Evolutionary conservation across 306 rosid genomes (phyloP).

Genomic region (Prunus kanzakura): DNA sequence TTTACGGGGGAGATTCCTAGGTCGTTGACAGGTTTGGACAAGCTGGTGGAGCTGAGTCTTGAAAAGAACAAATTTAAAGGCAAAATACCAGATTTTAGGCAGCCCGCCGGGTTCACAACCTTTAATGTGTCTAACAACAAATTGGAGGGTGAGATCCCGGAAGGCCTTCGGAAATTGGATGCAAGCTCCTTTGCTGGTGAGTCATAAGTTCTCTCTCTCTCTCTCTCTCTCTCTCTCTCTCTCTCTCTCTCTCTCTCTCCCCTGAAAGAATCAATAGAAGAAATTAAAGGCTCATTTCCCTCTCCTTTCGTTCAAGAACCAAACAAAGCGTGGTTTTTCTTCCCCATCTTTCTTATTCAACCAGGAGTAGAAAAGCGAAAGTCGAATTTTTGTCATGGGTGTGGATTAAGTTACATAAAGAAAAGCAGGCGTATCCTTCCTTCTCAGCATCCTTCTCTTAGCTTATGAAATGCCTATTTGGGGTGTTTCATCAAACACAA

Average conservation of each 20-base stretch:
- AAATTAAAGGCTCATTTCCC: no score
- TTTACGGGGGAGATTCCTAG: slow-evolving; percentile 57
- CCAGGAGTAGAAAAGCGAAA: neutral
- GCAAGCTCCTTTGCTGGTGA: slow-evolving; percentile 56
- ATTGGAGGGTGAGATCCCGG: slow-evolving; percentile 62
- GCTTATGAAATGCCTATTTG: no score
- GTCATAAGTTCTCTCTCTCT: neutral
- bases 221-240: neutral
- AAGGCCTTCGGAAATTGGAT: slow-evolving; percentile 14
- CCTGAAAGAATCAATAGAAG: no score
- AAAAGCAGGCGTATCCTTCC: neutral
- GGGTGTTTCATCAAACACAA: no score
- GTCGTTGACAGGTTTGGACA: slow-evolving; percentile 40
- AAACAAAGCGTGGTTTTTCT: neutral
- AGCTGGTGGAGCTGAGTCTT: slow-evolving; percentile 52
- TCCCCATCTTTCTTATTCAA: neutral
- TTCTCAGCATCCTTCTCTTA: no score
- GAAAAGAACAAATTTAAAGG: slow-evolving; percentile 65
- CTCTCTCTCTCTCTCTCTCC: no score
- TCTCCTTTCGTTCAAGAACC: neutral
- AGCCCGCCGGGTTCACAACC: slow-evolving; percentile 3
- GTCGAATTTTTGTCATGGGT: neutral
- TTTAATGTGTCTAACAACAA: slow-evolving; percentile 54
- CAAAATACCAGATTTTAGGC: slow-evolving; percentile 39
- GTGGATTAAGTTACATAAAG: neutral